A percentile compares a stretch with the other conserved stretches of the same genome.
These are phyloP conservation scores for Chalciporus piperatus DNA, from an alignment of 768 basidiomycete genomes.

Conservation along the genomic window DNA sequence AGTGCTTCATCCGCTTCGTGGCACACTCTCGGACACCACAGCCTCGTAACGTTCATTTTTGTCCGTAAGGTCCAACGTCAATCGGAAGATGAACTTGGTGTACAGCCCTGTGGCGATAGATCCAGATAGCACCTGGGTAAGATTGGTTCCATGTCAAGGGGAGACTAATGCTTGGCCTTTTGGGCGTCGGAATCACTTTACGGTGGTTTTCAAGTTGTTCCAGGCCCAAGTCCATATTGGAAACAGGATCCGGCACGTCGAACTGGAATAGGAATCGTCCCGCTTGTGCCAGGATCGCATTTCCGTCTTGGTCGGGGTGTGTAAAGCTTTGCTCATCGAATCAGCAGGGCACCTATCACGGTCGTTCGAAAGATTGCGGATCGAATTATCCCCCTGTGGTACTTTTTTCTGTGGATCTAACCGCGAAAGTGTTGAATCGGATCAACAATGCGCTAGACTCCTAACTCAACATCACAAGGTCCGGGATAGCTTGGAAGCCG, in stretches of 20 bases:
- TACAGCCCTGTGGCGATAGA: background rate
- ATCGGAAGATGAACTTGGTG: background rate
- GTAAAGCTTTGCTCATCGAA: too few relatives aligned
- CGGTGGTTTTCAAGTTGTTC: background rate
- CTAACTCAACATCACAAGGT: background rate
- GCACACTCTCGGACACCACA: constrained; percentile 31
- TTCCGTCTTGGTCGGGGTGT: too few relatives aligned
- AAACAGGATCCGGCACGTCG: background rate
- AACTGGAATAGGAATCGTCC: background rate
- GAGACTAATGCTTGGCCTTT: background rate
- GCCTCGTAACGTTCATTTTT: constrained; percentile 11
- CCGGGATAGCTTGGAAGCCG: background rate
- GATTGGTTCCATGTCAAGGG: too few relatives aligned
- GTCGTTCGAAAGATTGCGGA: background rate
- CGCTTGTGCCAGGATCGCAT: background rate
- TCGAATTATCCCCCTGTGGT: too few relatives aligned
- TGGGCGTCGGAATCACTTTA: background rate
- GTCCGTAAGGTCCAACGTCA: background rate
- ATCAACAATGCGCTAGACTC: too few relatives aligned
- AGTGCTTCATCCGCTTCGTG: constrained; percentile 27
- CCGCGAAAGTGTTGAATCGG: too few relatives aligned
- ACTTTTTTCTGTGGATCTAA: too few relatives aligned
- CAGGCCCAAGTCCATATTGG: background rate
- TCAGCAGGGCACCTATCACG: background rate
- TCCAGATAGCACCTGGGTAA: background rate